Evolutionary conservation across 768 basidiomycete genomes (phyloP), one percentile per base, ranked within the genome.

Genomic region (Postia placenta): DNA sequence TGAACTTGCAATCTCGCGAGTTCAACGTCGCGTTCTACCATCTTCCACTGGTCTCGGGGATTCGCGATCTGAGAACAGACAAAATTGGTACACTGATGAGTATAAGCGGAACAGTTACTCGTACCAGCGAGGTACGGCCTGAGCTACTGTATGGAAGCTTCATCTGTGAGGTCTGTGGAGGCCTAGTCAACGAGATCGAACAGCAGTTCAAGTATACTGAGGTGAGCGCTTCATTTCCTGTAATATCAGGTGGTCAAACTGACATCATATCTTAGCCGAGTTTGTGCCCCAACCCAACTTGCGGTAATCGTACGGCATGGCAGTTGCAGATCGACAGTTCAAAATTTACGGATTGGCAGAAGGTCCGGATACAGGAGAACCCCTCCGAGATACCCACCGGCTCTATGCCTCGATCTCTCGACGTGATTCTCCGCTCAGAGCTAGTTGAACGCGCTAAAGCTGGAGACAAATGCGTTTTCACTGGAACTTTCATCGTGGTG

Each of bases 161-260:
- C 64, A 81, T 86, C 41, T 99, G 96, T 58, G 87, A 91, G 66
- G 78, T 85, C 37, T 99, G 96, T 62, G 78, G 80, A 40, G 90
- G 87, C 25, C 72, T 86, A 11, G 85, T 97, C 22, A 80, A 86
- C 47, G 95, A 97, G 61, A 84, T 99, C 42, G 96, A 99, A 63
- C 96, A 99, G 64, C 96, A 99, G 64, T 99, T 99, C 79, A 99
- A 97, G 64, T 98, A 97, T 64, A 99, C 96, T 17, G 96, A 98
- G 74, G 93, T 93, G 56, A 43, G 61, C 45, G 17, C n/a, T n/a
- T n/a, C n/a, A n/a, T n/a, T n/a, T n/a, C n/a, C n/a, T n/a, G n/a
- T n/a, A n/a, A n/a, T n/a, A n/a, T n/a, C n/a, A n/a, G n/a, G n/a
- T n/a, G n/a, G n/a, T n/a, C n/a, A n/a, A n/a, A n/a, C n/a, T n/a